phyloP scores from a whole-genome alignment of 345 rosid genomes.

The Populus alba region DNA sequence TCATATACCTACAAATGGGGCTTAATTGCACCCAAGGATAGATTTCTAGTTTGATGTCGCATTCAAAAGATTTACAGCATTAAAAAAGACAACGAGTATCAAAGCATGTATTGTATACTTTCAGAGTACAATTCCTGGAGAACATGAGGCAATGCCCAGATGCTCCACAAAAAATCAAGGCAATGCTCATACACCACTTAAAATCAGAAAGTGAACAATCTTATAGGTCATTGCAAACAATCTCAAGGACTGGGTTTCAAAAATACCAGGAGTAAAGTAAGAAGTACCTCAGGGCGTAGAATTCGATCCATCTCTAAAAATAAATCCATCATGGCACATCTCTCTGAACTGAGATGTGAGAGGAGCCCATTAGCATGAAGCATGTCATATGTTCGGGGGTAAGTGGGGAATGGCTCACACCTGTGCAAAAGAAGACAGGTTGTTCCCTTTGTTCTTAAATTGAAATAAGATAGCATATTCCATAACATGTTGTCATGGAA shows the following conservation, averaged over 20 bases:
- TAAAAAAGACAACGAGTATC: not conserved
- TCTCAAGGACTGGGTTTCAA: constrained; percentile 3
- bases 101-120: not conserved
- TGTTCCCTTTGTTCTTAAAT: constrained; percentile 4
- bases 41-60: not conserved
- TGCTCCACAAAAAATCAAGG: not conserved
- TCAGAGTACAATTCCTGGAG: not conserved
- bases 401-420: constrained; percentile 99
- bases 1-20: not conserved
- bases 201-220: not conserved
- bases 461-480: constrained; percentile 3
- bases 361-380: constrained; percentile 91
- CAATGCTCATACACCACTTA: not conserved
- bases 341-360: constrained; percentile 56
- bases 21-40: not conserved
- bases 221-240: not conserved
- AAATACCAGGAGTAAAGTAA: not conserved
- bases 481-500: not conserved
- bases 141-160: not conserved
- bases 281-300: constrained; percentile 85
- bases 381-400: constrained; percentile 94
- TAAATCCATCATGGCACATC: constrained; percentile 70
- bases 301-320: constrained; percentile 94
- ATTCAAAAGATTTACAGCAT: too few species aligned
- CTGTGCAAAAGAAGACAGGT: constrained; percentile 36